A percentile compares a stretch with the other conserved stretches of the same genome.
Conservation (phyloP, 106 monocot genomes). For the Xerophyta viscosa region DNA sequence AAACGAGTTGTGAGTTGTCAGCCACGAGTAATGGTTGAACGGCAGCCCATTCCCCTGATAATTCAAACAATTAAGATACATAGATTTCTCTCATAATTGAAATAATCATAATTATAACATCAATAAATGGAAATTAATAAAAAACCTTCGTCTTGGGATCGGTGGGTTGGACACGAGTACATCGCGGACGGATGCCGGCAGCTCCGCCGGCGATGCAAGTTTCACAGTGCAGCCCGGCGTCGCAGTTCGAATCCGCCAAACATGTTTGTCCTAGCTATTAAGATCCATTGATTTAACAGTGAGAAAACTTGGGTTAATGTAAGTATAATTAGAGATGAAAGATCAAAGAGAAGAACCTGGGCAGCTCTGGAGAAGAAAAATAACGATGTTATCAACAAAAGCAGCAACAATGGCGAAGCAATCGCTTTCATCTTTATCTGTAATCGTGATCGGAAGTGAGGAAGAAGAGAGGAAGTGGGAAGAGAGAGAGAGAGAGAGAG, state of each 20-base stretch:
- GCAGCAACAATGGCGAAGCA: no score
- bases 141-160: constrained; percentile 11
- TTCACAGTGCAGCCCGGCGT: constrained; percentile 12
- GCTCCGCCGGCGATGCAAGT: constrained; percentile 9
- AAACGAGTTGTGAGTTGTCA: constrained; percentile 44
- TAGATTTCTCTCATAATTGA: neutral
- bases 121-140: neutral
- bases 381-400: no score
- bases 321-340: no score
- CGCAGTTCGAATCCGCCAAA: constrained; percentile 4
- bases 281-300: no score
- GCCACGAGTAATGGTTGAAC: constrained; percentile 34
- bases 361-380: no score
- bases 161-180: constrained; percentile 6
- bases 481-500: no score
- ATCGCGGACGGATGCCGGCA: constrained; percentile 6
- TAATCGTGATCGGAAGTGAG: no score
- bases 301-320: no score
- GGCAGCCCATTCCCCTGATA: constrained; percentile 19
- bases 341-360: no score
- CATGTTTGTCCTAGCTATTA: constrained; percentile 26
- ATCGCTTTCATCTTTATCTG: no score
- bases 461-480: no score
- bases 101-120: neutral
- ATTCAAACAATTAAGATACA: neutral